These are phyloP conservation scores for Aspergillus japonicus DNA, from an alignment of 2,329 filamentous ascomycete species.

Conservation along the genomic window DNA sequence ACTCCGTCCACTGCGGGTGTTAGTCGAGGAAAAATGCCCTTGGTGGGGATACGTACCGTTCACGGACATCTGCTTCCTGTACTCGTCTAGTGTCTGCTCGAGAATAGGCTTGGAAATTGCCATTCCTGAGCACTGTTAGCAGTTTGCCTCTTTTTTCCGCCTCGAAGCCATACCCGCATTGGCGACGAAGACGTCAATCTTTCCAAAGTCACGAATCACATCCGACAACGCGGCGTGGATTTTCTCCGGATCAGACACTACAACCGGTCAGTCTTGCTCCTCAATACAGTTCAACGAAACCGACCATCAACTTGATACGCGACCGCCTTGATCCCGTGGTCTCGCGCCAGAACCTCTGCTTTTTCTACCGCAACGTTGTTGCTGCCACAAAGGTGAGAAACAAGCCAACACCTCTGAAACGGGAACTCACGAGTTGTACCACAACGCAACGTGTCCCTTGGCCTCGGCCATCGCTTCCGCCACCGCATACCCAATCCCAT, in stretches of 20 bases:
- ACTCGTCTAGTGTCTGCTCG: slow-evolving; percentile 55
- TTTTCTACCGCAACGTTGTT: slow-evolving; percentile 38
- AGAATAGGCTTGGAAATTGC: slow-evolving; percentile 56
- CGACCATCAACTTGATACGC: slow-evolving; percentile 47
- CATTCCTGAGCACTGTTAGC: slow-evolving; percentile 37
- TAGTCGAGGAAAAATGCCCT: neutral
- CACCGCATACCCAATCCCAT: slow-evolving; percentile 48
- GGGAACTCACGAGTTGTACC: slow-evolving; percentile 38
- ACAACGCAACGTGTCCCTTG: slow-evolving; percentile 43
- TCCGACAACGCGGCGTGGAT: slow-evolving; percentile 36
- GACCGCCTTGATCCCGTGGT: slow-evolving; percentile 38
- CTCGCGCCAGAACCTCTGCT: slow-evolving; percentile 33
- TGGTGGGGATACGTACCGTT: slow-evolving; percentile 43
- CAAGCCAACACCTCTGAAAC: neutral
- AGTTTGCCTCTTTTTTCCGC: neutral
- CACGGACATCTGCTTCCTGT: slow-evolving; percentile 53
- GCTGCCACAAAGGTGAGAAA: slow-evolving; percentile 15
- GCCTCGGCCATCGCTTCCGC: slow-evolving; percentile 50
- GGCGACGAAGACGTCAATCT: slow-evolving; percentile 46
- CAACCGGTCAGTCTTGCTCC: neutral
- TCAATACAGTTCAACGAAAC: neutral
- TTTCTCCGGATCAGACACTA: slow-evolving; percentile 44
- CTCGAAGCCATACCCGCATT: too few species aligned
- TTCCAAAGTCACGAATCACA: slow-evolving; percentile 43
- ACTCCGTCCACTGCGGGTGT: slow-evolving; percentile 46